Evolutionary conservation across 2,329 filamentous ascomycete genomes (phyloP).

Genomic region (Madurella fahalii): DNA sequence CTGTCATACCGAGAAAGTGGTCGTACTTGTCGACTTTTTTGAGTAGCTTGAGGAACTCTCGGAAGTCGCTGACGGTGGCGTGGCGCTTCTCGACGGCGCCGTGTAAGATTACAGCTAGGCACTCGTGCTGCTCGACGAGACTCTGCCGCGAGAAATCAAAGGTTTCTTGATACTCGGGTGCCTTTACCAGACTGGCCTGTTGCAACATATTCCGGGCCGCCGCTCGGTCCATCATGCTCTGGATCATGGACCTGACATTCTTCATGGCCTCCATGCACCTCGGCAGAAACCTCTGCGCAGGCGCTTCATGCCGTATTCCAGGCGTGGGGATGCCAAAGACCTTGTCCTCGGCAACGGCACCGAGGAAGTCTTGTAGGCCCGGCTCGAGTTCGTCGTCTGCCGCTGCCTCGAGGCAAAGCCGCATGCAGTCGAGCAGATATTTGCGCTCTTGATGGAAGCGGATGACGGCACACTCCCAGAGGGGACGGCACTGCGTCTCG

Average conservation of each 20-base stretch:
- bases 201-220: constrained; percentile 73
- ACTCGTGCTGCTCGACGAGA: constrained; percentile 84
- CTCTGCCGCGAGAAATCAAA: constrained; percentile 77
- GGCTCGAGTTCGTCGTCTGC: constrained; percentile 53
- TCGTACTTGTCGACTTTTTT: constrained; percentile 75
- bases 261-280: constrained; percentile 74
- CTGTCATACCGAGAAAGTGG: constrained; percentile 46
- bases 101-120: constrained; percentile 73
- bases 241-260: constrained; percentile 72
- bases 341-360: constrained; percentile 51
- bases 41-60: constrained; percentile 62
- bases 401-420: constrained; percentile 69
- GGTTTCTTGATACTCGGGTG: constrained; percentile 66
- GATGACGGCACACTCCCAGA: constrained; percentile 76
- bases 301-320: constrained; percentile 40
- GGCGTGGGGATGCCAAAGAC: constrained; percentile 50
- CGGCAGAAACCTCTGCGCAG: constrained; percentile 60
- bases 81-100: constrained; percentile 74
- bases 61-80: constrained; percentile 67
- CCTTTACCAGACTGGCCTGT: constrained; percentile 47
- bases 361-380: constrained; percentile 45
- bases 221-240: constrained; percentile 69
- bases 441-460: constrained; percentile 83
- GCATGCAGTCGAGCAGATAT: constrained; percentile 77
- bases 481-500: constrained; percentile 63